A percentile compares a stretch with the other conserved stretches of the same genome.
Conservation (phyloP, 2,329 filamentous ascomycete species). For the Botrytis cinerea region DNA sequence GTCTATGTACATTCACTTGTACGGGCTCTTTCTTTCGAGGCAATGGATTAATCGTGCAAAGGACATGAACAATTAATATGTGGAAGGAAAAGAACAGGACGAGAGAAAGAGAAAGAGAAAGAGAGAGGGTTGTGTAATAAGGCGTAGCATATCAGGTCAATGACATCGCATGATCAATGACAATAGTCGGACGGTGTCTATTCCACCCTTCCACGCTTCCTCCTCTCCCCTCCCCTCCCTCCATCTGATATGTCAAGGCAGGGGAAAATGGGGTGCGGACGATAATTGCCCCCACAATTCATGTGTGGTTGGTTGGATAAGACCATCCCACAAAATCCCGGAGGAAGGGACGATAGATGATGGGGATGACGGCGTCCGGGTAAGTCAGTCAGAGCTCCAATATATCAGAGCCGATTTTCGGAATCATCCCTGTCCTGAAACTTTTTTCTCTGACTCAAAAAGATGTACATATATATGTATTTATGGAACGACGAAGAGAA, state of each 20-base stretch:
- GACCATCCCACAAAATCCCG: neutral
- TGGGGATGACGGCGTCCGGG: neutral
- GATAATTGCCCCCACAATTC: neutral
- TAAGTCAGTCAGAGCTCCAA: neutral
- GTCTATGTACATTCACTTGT: conserved; percentile 16
- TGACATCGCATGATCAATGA: conserved; percentile 17
- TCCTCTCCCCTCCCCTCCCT: neutral
- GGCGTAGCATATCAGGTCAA: conserved; percentile 5
- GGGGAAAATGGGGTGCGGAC: neutral
- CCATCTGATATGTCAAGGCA: neutral
- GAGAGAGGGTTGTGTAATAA: neutral
- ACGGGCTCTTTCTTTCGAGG: neutral
- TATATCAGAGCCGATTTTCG: conserved; percentile 2
- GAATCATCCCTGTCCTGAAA: neutral
- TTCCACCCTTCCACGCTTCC: neutral
- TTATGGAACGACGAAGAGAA: neutral
- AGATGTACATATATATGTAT: neutral
- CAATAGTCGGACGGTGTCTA: neutral
- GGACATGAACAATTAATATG: neutral
- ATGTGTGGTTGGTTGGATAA: neutral
- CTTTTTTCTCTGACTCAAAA: neutral
- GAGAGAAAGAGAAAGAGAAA: neutral
- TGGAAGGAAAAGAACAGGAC: neutral
- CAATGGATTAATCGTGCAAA: neutral
- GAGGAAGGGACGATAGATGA: neutral